Conservation (phyloP, 2,329 filamentous ascomycete species). For the Nannizzia gypsea region DNA sequence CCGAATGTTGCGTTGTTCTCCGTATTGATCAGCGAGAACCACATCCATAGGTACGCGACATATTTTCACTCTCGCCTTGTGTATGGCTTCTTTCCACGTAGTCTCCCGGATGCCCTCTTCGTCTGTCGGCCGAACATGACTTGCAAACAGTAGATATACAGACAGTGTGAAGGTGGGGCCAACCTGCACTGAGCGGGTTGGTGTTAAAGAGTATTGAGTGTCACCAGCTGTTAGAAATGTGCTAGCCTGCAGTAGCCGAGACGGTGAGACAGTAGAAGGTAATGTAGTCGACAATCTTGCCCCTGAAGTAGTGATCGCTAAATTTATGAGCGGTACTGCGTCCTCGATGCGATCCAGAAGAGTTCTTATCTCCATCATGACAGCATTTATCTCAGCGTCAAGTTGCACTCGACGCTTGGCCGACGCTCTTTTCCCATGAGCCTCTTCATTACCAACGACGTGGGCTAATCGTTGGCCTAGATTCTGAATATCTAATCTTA, state of each 20-base stretch:
- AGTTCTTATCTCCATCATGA: slow-evolving; percentile 63
- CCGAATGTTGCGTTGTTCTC: slow-evolving; percentile 18
- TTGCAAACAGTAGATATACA: slow-evolving; percentile 87
- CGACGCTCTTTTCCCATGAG: slow-evolving; percentile 23
- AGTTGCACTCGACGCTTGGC: slow-evolving; percentile 43
- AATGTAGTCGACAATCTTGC: slow-evolving; percentile 72
- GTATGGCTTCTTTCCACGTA: slow-evolving; percentile 92
- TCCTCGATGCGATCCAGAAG: slow-evolving; percentile 74
- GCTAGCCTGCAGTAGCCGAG: slow-evolving; percentile 80
- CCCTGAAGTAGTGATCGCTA: slow-evolving; percentile 89
- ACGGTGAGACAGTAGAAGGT: slow-evolving; percentile 75
- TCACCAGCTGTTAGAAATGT: slow-evolving; percentile 82
- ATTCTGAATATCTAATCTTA: slow-evolving; percentile 71
- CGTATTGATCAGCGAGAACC: slow-evolving; percentile 22
- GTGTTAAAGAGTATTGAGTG: slow-evolving; percentile 60
- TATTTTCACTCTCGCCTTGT: slow-evolving; percentile 78
- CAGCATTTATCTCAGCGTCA: slow-evolving; percentile 53
- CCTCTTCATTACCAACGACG: slow-evolving; percentile 50
- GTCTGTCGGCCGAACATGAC: slow-evolving; percentile 53
- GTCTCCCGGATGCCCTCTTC: slow-evolving; percentile 51
- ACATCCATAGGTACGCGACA: slow-evolving; percentile 54
- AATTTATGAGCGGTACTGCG: slow-evolving; percentile 78
- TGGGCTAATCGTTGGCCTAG: slow-evolving; percentile 64
- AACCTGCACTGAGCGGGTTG: slow-evolving; percentile 59
- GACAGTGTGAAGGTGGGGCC: slow-evolving; percentile 78